Conservation (phyloP, 768 basidiomycete genomes). For the Pleurotus sapidus region DNA sequence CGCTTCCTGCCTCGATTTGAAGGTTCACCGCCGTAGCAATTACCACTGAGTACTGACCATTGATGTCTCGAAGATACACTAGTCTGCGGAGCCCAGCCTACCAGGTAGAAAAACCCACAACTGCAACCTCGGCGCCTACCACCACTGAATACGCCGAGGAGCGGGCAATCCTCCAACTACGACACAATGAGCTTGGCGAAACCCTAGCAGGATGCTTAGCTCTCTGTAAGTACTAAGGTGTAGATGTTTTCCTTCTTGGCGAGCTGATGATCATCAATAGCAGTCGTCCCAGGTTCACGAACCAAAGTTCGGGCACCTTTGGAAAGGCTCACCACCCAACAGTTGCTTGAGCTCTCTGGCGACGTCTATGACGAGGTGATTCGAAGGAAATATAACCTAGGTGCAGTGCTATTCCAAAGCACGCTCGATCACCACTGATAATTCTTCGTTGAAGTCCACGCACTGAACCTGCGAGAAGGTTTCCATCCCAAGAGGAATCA, state of each 20-base stretch:
- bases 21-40: too few species aligned
- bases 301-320: background rate
- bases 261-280: background rate
- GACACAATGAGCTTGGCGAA: background rate
- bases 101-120: too few species aligned
- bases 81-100: too few species aligned
- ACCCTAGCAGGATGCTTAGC: background rate
- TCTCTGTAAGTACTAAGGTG: background rate
- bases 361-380: background rate
- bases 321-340: background rate
- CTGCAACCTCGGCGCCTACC: background rate
- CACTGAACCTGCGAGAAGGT: background rate
- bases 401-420: background rate
- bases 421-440: background rate
- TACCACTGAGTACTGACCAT: too few species aligned
- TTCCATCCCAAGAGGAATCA: constrained; percentile 1
- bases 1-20: too few species aligned
- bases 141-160: background rate
- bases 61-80: too few species aligned
- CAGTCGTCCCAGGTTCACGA: background rate
- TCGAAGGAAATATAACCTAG: background rate
- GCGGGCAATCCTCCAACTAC: background rate
- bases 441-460: background rate
- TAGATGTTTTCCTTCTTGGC: background rate
- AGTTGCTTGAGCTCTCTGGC: background rate